Evolutionary conservation across 768 basidiomycete genomes (phyloP).

Genomic region (Collybiopsis confluens): DNA sequence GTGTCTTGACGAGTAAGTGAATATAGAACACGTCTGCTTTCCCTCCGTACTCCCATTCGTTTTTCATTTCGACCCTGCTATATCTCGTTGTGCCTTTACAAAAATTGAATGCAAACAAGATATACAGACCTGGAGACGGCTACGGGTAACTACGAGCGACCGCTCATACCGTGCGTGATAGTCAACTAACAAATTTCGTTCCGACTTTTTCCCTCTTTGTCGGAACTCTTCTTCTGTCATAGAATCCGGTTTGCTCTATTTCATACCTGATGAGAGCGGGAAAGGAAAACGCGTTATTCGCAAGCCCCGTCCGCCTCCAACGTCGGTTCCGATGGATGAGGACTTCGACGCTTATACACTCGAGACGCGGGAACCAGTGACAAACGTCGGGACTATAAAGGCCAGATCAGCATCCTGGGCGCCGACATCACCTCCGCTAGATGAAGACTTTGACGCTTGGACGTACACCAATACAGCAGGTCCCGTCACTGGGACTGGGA

Average conservation of each 20-base stretch:
- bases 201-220: neutral
- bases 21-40: neutral
- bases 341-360: constrained; percentile 36
- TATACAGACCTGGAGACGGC: neutral
- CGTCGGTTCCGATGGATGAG: constrained; percentile 34
- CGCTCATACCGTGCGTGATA: neutral
- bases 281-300: constrained; percentile 31
- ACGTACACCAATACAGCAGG: constrained; percentile 17
- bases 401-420: constrained; percentile 10
- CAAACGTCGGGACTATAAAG: neutral
- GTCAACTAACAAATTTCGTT: neutral
- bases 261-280: constrained; percentile 35
- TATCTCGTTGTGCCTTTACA: too few relatives aligned
- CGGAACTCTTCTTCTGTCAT: neutral
- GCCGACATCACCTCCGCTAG: constrained; percentile 25
- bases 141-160: neutral
- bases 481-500: constrained; percentile 1
- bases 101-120: neutral
- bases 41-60: neutral
- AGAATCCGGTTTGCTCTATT: constrained; percentile 35
- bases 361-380: constrained; percentile 13
- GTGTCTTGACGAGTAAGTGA: neutral
- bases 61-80: neutral
- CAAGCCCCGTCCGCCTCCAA: constrained; percentile 33
- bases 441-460: constrained; percentile 36